A percentile compares a stretch with the other conserved stretches of the same genome.
phyloP scores from a whole-genome alignment of 805 yeast genomes.

The Ogataea sp. region DNA sequence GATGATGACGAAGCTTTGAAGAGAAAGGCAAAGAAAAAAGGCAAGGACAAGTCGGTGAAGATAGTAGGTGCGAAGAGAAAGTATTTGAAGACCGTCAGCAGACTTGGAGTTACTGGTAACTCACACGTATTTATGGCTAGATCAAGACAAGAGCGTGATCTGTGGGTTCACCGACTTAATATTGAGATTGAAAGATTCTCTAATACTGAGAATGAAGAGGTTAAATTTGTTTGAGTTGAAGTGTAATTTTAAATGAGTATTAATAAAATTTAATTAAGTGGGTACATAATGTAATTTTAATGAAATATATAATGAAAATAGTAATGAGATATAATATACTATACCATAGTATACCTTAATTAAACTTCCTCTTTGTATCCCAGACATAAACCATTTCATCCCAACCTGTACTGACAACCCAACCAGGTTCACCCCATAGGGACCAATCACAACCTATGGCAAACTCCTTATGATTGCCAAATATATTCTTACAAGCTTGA shows the following conservation, averaged over 20 bases:
- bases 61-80: constrained; percentile 17
- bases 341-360: no score
- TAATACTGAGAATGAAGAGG: constrained; percentile 10
- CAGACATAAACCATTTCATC: constrained; percentile 91
- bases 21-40: no score
- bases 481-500: constrained; percentile 47
- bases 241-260: no score
- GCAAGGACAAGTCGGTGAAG: no score
- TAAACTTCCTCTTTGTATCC: constrained; percentile 44
- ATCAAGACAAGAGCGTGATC: constrained; percentile 74
- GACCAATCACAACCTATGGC: constrained; percentile 94
- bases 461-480: constrained; percentile 75
- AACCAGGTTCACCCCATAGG: constrained; percentile 93
- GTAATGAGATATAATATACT: no score
- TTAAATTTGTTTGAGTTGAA: constrained; percentile 10
- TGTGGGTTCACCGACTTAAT: constrained; percentile 56
- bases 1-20: background rate
- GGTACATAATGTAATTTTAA: no score
- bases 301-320: no score
- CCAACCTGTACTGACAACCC: constrained; percentile 94
- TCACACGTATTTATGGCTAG: constrained; percentile 71
- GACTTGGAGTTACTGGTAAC: constrained; percentile 60
- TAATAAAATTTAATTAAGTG: no score
- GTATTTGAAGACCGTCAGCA: constrained; percentile 35
- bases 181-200: constrained; percentile 38